Evolutionary conservation across 2,329 filamentous ascomycete species (phyloP).

Genomic region (Phaeosphaeriaceae sp.): DNA sequence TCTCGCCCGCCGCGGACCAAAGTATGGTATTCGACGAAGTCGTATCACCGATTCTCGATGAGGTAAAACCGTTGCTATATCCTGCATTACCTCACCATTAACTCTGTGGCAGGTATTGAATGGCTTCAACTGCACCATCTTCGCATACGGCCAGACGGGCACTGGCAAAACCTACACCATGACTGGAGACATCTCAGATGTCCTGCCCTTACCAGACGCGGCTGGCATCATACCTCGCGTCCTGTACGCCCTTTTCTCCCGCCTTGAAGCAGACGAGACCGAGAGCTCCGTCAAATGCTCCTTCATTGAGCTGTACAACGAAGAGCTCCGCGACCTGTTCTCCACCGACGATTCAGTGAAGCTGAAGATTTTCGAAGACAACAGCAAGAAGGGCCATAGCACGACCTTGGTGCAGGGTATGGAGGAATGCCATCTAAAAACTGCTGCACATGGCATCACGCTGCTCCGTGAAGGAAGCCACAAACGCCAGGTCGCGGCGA

Average conservation of each 20-base stretch:
- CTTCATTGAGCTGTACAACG: constrained; percentile 98
- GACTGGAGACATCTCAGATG: constrained; percentile 96
- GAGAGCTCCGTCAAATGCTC: constrained; percentile 96
- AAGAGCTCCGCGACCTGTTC: constrained; percentile 90
- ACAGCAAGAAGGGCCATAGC: constrained; percentile 81
- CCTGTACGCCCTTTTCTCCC: constrained; percentile 83
- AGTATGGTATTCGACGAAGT: constrained; percentile 94
- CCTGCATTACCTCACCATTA: constrained; percentile 4
- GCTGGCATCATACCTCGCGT: constrained; percentile 96
- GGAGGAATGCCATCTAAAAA: constrained; percentile 94
- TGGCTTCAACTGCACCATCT: constrained; percentile 98
- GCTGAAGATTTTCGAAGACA: constrained; percentile 92
- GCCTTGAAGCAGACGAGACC: constrained; percentile 75
- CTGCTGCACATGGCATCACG: constrained; percentile 83
- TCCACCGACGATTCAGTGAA: constrained; percentile 82
- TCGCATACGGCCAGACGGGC: constrained; percentile 96
- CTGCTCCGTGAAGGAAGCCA: constrained; percentile 87
- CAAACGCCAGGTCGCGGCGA: constrained; percentile 96
- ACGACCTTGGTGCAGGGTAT: constrained; percentile 94
- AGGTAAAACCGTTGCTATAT: constrained; percentile 62
- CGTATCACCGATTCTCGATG: constrained; percentile 88
- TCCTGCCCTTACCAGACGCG: constrained; percentile 85
- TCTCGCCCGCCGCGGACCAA: constrained; percentile 93
- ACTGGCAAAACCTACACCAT: constrained; percentile 99
- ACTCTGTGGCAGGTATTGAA: constrained; percentile 73